A percentile compares a stretch with the other conserved stretches of the same genome.
Conservation (phyloP, 164 flowering plant species). For the Magnolia officinalis region DNA sequence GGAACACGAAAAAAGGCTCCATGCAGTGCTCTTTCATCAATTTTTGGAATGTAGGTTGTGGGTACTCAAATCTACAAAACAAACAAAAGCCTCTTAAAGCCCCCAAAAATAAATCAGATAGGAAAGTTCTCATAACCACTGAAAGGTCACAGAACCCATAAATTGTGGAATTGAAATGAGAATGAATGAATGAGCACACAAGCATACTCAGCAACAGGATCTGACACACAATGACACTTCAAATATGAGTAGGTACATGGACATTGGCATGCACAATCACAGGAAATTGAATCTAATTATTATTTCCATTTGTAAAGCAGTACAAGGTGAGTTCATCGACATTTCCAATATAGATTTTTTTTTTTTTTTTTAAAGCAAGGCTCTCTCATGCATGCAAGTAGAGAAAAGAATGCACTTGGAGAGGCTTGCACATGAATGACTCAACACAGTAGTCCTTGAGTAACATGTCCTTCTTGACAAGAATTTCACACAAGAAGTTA, state of each 20-base stretch:
- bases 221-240: not conserved
- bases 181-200: not conserved
- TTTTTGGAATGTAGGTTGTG: conserved; percentile 96
- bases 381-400: too few relatives aligned
- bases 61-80: conserved; percentile 81
- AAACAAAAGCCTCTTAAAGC: conserved; percentile 3
- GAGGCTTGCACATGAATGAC: too few relatives aligned
- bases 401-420: too few relatives aligned
- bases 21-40: conserved; percentile 93
- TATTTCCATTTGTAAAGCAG: too few relatives aligned
- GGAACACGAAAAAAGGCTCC: conserved; percentile 99
- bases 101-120: not conserved
- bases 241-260: not conserved
- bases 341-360: too few relatives aligned
- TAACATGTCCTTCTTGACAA: too few relatives aligned
- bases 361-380: too few relatives aligned
- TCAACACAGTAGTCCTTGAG: too few relatives aligned
- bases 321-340: too few relatives aligned
- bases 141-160: not conserved
- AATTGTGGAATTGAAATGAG: not conserved
- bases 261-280: not conserved
- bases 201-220: not conserved
- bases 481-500: too few relatives aligned
- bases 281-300: not conserved
- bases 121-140: not conserved